These are phyloP conservation scores for Heimioporus sp. DNA, from an alignment of 768 basidiomycete genomes.

Conservation along the genomic window DNA sequence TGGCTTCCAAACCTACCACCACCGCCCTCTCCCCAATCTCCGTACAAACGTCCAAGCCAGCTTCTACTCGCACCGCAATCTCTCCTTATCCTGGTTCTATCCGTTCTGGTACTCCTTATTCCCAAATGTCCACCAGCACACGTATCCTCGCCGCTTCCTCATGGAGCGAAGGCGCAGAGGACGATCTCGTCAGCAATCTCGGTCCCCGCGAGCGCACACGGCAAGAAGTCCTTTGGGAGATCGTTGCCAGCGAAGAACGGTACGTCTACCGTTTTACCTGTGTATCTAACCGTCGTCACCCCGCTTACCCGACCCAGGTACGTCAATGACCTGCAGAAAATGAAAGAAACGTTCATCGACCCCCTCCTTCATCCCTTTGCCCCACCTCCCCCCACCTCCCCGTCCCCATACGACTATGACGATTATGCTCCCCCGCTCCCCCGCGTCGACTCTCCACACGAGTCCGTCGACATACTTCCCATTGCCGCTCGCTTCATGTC, in stretches of 20 bases:
- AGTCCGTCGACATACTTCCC: slow-evolving; percentile 72
- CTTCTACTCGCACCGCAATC: slow-evolving; percentile 61
- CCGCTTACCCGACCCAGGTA: slow-evolving; percentile 57
- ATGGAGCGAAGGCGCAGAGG: slow-evolving; percentile 95
- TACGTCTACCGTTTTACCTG: slow-evolving; percentile 32
- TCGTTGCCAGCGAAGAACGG: slow-evolving; percentile 95
- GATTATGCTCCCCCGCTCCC: slow-evolving; percentile 41
- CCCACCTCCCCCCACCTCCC: slow-evolving; percentile 39
- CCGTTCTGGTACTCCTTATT: slow-evolving; percentile 80
- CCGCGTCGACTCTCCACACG: slow-evolving; percentile 63
- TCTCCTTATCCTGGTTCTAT: slow-evolving; percentile 70
- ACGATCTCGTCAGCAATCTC: slow-evolving; percentile 88
- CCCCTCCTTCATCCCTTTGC: slow-evolving; percentile 83
- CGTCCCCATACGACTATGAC: slow-evolving; percentile 63
- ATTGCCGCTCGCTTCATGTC: slow-evolving; percentile 93
- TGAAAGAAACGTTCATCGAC: slow-evolving; percentile 93
- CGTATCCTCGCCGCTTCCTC: slow-evolving; percentile 75
- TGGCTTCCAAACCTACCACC: slow-evolving; percentile 42
- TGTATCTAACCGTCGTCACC: slow-evolving; percentile 12
- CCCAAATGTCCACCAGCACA: slow-evolving; percentile 71
- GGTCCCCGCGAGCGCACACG: slow-evolving; percentile 93
- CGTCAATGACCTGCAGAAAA: slow-evolving; percentile 82
- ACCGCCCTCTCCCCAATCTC: slow-evolving; percentile 59
- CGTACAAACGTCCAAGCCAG: slow-evolving; percentile 49
- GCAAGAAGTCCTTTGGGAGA: slow-evolving; percentile 96